Evolutionary conservation across 768 basidiomycete species (phyloP), one percentile per base, ranked within the genome.

Genomic region (Pleurotus platypus): DNA sequence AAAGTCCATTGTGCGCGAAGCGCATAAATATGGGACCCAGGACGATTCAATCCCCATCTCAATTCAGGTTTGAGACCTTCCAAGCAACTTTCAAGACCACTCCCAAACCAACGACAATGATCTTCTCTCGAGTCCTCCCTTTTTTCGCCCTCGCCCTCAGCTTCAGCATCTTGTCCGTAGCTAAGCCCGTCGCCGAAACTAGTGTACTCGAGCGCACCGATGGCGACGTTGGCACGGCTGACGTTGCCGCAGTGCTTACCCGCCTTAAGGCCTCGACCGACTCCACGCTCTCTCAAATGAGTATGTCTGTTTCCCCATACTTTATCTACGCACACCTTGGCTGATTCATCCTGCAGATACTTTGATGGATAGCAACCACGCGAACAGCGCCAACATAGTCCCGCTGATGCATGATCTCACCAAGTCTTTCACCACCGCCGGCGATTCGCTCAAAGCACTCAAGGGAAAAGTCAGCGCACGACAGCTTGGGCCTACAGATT

Each of bases 401-500:
- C 63, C 65, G 1, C 61, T 69, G 42, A 60, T 67, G 51, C 58
- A 56, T 43, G 50, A 64, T 12, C 60, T 70, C 39, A 65, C 61
- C 27, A 30, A 48, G 2, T 57, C 65, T 15, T 55, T 70, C 58
- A 57, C 62, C 61, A 62, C 62, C 49, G 63, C 67, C 5, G 57
- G 64, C 38, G 40, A 62, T 1, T 55, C 61, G n/a, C 60, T 69
- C 35, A 38, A 55, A 1, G 56, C 51, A 1, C 62, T 70, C 56
- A 55, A 55, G 16, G 54, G 54, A 3, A 55, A 46, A 18, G 20
- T 57, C 18, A 43, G 26, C 4, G 26, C 48, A 9, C 15, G 27
- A 35, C 65, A 68, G 59, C 62, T 40, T 38, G 54, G 68, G 47
- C 68, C 67, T 61, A 59, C 64, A 1, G 53, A 66, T 49, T 56